A percentile compares a stretch with the other conserved stretches of the same genome.
These are phyloP conservation scores for Halophytophthora polymorphica DNA, from an alignment of 352 stramenopile genomes.

Conservation along the genomic window DNA sequence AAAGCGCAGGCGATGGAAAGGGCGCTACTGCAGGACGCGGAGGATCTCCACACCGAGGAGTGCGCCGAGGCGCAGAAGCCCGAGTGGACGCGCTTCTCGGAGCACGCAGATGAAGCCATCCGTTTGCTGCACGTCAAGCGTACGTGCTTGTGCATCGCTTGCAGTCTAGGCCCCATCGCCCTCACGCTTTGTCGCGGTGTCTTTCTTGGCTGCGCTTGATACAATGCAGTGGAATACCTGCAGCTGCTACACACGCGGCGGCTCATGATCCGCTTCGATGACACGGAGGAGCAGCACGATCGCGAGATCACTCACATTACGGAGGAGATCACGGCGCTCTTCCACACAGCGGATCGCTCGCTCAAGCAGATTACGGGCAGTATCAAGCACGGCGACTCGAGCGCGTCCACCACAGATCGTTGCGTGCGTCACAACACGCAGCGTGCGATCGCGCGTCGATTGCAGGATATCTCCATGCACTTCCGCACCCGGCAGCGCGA, in stretches of 20 bases:
- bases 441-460: constrained; percentile 49
- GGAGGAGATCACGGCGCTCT: constrained; percentile 58
- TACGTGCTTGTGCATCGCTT: constrained; percentile 19
- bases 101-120: constrained; percentile 64
- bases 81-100: constrained; percentile 60
- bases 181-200: neutral
- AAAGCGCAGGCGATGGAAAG: constrained; percentile 61
- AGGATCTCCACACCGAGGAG: constrained; percentile 33
- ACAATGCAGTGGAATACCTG: constrained; percentile 65
- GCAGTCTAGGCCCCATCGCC: neutral
- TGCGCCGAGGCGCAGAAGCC: constrained; percentile 35
- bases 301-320: constrained; percentile 67
- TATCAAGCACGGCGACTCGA: constrained; percentile 47
- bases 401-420: constrained; percentile 43
- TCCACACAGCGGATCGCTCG: constrained; percentile 61
- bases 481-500: constrained; percentile 71
- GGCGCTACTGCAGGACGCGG: constrained; percentile 53
- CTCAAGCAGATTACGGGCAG: constrained; percentile 67
- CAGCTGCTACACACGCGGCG: constrained; percentile 71
- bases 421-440: constrained; percentile 70
- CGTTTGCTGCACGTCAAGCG: constrained; percentile 66
- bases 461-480: constrained; percentile 60
- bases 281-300: constrained; percentile 65
- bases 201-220: neutral
- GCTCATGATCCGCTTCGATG: constrained; percentile 82